Evolutionary conservation across 805 yeast species (phyloP).

Genomic region (Candida easanensis): DNA sequence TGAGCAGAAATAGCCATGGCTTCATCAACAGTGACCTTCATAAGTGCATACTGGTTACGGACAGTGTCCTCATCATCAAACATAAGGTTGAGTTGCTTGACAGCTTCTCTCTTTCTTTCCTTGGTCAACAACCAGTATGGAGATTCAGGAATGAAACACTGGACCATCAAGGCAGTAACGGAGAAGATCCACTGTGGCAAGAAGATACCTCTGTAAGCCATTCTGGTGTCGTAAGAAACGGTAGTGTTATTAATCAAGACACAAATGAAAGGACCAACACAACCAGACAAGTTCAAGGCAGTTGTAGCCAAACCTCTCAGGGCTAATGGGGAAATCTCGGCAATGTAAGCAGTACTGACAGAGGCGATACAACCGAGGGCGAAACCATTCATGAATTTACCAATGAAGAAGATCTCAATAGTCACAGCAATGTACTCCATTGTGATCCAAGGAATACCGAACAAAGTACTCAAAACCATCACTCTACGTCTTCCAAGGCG

Average conservation of each 20-base stretch:
- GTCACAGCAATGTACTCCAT: slow-evolving; percentile 37
- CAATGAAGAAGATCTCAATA: slow-evolving; percentile 36
- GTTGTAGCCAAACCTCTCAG: slow-evolving; percentile 33
- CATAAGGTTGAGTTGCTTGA: slow-evolving; percentile 27
- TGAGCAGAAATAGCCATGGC: slow-evolving; percentile 25
- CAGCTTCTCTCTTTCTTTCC: slow-evolving; percentile 34
- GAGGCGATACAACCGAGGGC: slow-evolving; percentile 37
- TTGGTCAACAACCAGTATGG: slow-evolving; percentile 41
- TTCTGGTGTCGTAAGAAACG: slow-evolving; percentile 18
- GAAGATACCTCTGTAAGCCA: slow-evolving; percentile 38
- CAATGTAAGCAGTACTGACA: slow-evolving; percentile 34
- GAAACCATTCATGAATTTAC: slow-evolving; percentile 19
- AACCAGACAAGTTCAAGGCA: slow-evolving; percentile 36
- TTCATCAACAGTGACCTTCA: slow-evolving; percentile 29
- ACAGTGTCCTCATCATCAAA: slow-evolving; percentile 18
- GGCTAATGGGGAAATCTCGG: slow-evolving; percentile 40
- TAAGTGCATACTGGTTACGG: slow-evolving; percentile 30
- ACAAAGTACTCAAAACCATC: slow-evolving; percentile 28
- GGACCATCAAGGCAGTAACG: slow-evolving; percentile 27
- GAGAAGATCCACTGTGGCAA: slow-evolving; percentile 23
- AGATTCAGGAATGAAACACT: slow-evolving; percentile 41
- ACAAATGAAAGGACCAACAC: slow-evolving; percentile 39
- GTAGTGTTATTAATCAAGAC: slow-evolving; percentile 29
- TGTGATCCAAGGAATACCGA: slow-evolving; percentile 34
- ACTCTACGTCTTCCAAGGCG: slow-evolving; percentile 34